Evolutionary conservation across 2,329 filamentous ascomycete genomes (phyloP).

Genomic region (Annulohypoxylon truncatum): DNA sequence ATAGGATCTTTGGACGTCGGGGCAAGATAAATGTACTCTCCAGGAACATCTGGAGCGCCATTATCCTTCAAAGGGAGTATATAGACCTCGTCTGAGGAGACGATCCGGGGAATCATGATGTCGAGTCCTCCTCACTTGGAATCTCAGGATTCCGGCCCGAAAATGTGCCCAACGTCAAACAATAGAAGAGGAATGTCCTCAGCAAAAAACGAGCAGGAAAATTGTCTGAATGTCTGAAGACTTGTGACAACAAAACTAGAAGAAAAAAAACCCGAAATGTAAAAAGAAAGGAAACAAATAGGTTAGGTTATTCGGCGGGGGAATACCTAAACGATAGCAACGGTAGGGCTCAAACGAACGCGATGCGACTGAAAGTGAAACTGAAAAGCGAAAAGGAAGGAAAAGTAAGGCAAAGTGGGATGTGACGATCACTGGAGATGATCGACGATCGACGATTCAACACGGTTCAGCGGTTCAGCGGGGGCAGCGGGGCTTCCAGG

Average conservation of each 20-base stretch:
- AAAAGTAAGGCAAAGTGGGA: neutral
- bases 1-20: constrained; percentile 79
- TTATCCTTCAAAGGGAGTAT: constrained; percentile 91
- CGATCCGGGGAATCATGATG: constrained; percentile 68
- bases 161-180: neutral
- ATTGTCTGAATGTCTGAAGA: neutral
- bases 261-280: neutral
- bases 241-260: neutral
- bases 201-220: neutral
- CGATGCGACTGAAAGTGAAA: neutral
- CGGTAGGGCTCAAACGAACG: neutral
- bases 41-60: constrained; percentile 88
- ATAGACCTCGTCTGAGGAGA: constrained; percentile 80
- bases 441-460: neutral
- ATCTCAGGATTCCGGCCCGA: neutral
- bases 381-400: neutral
- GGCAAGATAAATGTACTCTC: constrained; percentile 91
- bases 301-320: neutral
- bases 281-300: neutral
- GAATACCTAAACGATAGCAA: neutral
- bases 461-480: neutral
- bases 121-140: neutral
- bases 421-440: neutral
- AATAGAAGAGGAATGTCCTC: neutral
- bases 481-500: neutral